Evolutionary conservation across 75 land plant genomes (phyloP).

Genomic region (Chamaecyparis obtusa): DNA sequence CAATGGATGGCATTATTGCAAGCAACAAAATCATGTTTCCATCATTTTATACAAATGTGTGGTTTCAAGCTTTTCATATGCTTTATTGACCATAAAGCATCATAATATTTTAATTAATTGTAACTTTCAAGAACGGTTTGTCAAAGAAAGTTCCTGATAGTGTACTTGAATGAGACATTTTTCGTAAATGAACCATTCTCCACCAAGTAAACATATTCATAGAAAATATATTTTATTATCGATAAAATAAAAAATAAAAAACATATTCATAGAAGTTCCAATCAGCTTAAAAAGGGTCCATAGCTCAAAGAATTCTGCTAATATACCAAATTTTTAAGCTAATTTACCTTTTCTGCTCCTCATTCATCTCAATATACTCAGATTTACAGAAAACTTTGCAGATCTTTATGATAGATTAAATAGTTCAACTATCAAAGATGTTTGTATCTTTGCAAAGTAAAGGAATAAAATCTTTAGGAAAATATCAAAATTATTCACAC

Average conservation of each 20-base stretch:
- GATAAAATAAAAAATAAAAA: no score
- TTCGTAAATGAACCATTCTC: slow-evolving; percentile 6
- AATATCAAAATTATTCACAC: no score
- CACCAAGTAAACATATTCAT: background rate
- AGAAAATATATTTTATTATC: background rate
- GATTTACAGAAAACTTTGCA: background rate
- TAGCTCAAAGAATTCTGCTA: background rate
- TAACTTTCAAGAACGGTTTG: background rate
- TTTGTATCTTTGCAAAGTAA: slow-evolving; percentile 7
- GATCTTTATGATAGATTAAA: background rate
- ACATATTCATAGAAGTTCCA: no score
- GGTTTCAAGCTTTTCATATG: background rate
- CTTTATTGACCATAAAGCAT: background rate
- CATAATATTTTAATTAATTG: background rate
- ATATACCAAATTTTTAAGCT: background rate
- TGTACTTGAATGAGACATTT: background rate
- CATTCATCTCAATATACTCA: background rate
- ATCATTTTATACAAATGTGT: no score
- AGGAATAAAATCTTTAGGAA: background rate
- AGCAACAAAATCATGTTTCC: background rate
- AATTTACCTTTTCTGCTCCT: background rate
- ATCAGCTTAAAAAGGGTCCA: no score
- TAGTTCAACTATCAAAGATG: background rate
- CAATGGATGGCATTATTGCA: background rate
- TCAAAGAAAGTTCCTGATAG: background rate